phyloP scores from a whole-genome alignment of 2,329 filamentous ascomycete genomes.

The Clonostachys byssicola region DNA sequence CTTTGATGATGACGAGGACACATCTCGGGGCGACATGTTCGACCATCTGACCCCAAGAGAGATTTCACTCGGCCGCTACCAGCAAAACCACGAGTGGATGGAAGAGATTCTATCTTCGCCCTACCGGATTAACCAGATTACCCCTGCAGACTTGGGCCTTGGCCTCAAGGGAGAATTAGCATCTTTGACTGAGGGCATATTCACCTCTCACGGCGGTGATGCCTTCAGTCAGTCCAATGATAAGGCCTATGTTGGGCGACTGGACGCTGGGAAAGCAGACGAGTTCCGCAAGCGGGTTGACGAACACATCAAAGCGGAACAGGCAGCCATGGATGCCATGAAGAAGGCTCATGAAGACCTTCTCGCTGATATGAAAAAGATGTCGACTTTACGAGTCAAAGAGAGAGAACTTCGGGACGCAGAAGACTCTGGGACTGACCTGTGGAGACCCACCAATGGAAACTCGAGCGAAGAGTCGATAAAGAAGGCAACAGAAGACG shows the following conservation, averaged over 20 bases:
- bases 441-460: conserved; percentile 53
- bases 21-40: conserved; percentile 80
- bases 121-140: conserved; percentile 80
- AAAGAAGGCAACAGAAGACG: conserved; percentile 62
- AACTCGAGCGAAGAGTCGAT: conserved; percentile 19
- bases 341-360: conserved; percentile 73
- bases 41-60: conserved; percentile 87
- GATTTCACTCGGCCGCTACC: conserved; percentile 81
- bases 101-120: conserved; percentile 92
- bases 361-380: conserved; percentile 70
- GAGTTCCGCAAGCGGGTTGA: conserved; percentile 79
- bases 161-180: conserved; percentile 81
- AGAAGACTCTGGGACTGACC: conserved; percentile 54
- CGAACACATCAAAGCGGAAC: conserved; percentile 67
- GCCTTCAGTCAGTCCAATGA: conserved; percentile 39
- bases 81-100: conserved; percentile 98
- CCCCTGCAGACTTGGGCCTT: conserved; percentile 80
- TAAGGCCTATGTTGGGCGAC: conserved; percentile 55
- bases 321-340: conserved; percentile 80
- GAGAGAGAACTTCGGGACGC: conserved; percentile 73
- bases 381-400: conserved; percentile 65
- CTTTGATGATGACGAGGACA: conserved; percentile 87
- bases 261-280: conserved; percentile 74
- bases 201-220: conserved; percentile 59
- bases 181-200: conserved; percentile 77